Evolutionary conservation across 306 rosid species (phyloP).

Genomic region (Cucurbita maxima): DNA sequence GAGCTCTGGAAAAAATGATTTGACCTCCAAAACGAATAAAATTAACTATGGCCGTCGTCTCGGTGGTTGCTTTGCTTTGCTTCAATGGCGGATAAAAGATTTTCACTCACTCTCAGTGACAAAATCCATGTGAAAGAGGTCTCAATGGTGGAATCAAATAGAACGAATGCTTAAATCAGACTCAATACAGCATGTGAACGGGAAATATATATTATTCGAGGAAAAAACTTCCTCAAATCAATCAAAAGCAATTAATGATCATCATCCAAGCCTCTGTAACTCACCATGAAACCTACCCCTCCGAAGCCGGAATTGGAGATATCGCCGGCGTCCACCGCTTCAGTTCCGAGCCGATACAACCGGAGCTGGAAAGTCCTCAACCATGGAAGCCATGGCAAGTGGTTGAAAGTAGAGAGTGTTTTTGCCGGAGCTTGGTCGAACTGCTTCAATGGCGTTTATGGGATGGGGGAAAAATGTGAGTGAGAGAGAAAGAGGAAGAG

Average conservation of each 20-base stretch:
- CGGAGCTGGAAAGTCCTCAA: neutral
- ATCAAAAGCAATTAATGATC: slow-evolving; percentile 5
- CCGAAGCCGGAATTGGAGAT: neutral
- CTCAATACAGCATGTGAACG: slow-evolving; percentile 43
- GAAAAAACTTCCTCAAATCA: slow-evolving; percentile 3
- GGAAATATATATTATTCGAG: neutral
- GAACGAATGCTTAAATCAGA: slow-evolving; percentile 42
- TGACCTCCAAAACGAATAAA: slow-evolving; percentile 10
- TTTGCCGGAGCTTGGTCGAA: neutral
- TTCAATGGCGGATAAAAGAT: slow-evolving; percentile 7
- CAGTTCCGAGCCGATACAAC: neutral
- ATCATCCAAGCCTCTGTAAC: neutral
- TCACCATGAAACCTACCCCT: neutral
- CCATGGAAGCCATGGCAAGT: neutral
- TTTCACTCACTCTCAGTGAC: slow-evolving; percentile 42
- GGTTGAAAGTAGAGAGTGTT: neutral
- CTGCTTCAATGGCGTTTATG: neutral
- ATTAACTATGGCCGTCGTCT: slow-evolving; percentile 4
- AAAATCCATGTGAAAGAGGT: slow-evolving; percentile 50
- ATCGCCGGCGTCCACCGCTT: neutral
- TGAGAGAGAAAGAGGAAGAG: neutral
- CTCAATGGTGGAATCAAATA: slow-evolving; percentile 7
- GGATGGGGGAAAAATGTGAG: neutral
- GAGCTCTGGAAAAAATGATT: slow-evolving; percentile 12
- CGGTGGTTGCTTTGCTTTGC: slow-evolving; percentile 4